These are phyloP conservation scores for Anthracocystis walkeri DNA, from an alignment of 1,284 basidiomycete genomes.

Conservation along the genomic window DNA sequence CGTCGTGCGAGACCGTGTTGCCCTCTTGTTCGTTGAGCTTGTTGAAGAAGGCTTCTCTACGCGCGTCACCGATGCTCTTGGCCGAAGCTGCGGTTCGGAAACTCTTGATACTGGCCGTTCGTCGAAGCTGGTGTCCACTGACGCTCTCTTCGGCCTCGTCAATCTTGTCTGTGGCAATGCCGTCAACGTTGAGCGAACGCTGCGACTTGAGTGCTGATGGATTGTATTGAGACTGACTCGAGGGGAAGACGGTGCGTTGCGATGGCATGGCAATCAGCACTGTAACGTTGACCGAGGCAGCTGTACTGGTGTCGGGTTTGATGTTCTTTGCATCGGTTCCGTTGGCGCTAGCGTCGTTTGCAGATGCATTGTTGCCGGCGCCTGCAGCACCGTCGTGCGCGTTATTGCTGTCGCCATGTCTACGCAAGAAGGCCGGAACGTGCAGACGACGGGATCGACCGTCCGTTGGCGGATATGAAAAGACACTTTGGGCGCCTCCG, in stretches of 20 bases:
- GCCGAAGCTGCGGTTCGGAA: slow-evolving; percentile 48
- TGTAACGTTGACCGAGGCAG: slow-evolving; percentile 60
- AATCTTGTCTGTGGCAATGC: slow-evolving; percentile 28
- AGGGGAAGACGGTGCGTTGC: slow-evolving; percentile 57
- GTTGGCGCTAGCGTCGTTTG: slow-evolving; percentile 12
- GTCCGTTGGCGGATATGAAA: slow-evolving; percentile 29
- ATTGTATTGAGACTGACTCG: slow-evolving; percentile 15
- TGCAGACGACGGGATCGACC: slow-evolving; percentile 36
- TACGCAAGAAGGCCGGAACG: slow-evolving; percentile 46
- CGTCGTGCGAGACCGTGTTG: slow-evolving; percentile 14
- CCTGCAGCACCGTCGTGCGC: slow-evolving; percentile 14
- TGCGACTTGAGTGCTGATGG: slow-evolving; percentile 26
- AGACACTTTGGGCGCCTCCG: slow-evolving; percentile 13
- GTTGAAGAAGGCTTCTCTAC: slow-evolving; percentile 60
- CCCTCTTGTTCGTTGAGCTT: slow-evolving; percentile 38
- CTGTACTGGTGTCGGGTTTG: slow-evolving; percentile 24
- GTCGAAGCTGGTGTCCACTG: slow-evolving; percentile 27
- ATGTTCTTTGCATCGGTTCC: slow-evolving; percentile 11
- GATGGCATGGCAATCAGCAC: slow-evolving; percentile 65
- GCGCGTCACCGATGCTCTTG: slow-evolving; percentile 57
- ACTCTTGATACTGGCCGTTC: slow-evolving; percentile 58
- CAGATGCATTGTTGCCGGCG: background rate
- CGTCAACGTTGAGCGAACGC: slow-evolving; percentile 30
- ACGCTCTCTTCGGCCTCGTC: slow-evolving; percentile 52
- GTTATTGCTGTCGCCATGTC: slow-evolving; percentile 18